phyloP scores from a whole-genome alignment of 345 rosid species.

The Noccaea bulbosa region DNA sequence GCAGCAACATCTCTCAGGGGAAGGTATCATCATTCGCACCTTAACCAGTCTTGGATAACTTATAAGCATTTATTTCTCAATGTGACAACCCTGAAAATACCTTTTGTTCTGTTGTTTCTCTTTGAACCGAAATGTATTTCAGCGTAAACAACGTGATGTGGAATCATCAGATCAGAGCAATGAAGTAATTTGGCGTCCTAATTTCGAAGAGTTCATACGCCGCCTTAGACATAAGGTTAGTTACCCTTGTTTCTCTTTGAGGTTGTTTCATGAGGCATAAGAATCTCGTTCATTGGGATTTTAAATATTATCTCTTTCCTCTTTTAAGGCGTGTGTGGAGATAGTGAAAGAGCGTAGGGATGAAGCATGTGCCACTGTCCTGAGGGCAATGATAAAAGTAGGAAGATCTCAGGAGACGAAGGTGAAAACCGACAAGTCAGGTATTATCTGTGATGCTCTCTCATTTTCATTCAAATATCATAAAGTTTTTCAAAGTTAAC shows the following conservation, averaged over 20 bases:
- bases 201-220: constrained; percentile 75
- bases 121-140: constrained; percentile 32
- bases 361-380: constrained; percentile 72
- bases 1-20: constrained; percentile 60
- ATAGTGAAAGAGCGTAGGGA: constrained; percentile 62
- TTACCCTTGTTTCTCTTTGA: constrained; percentile 24
- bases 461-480: constrained; percentile 18
- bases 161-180: constrained; percentile 50
- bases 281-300: constrained; percentile 1
- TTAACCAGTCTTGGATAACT: constrained; percentile 9
- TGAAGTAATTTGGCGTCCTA: constrained; percentile 77
- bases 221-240: constrained; percentile 82
- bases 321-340: constrained; percentile 64
- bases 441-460: constrained; percentile 46
- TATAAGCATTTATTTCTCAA: no score
- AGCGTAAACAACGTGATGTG: constrained; percentile 67
- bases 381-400: constrained; percentile 79
- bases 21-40: constrained; percentile 60
- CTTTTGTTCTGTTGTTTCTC: constrained; percentile 14
- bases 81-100: no score
- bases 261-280: constrained; percentile 8
- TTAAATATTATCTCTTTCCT: background rate
- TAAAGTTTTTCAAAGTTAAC: background rate
- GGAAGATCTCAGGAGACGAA: constrained; percentile 71
- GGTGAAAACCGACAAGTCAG: constrained; percentile 67